Conservation (phyloP, 2,329 filamentous ascomycete genomes). For the Arthrinium phaeospermum region DNA sequence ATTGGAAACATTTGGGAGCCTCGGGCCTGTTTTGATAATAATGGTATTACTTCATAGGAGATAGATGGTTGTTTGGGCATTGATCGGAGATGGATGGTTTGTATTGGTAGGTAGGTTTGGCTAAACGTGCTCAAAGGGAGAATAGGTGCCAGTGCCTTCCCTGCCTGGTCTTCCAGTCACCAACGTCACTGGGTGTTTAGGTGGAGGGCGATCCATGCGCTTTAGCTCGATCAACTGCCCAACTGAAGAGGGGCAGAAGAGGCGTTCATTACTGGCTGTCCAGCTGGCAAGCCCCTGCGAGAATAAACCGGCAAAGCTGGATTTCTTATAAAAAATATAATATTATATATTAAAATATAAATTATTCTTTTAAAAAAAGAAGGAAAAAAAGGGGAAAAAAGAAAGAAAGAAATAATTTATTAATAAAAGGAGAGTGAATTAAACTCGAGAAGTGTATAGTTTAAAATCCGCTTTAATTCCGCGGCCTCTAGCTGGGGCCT, state of each 20-base stretch:
- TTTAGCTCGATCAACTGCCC: slow-evolving; percentile 13
- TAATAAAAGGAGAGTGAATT: too few relatives aligned
- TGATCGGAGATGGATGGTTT: neutral
- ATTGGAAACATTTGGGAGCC: neutral
- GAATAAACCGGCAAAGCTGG: too few relatives aligned
- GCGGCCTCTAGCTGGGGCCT: too few relatives aligned
- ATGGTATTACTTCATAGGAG: neutral
- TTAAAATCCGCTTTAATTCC: too few relatives aligned
- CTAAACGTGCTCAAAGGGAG: neutral
- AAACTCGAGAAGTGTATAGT: too few relatives aligned
- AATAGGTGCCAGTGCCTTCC: slow-evolving; percentile 18
- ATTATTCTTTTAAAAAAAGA: too few relatives aligned
- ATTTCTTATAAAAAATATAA: too few relatives aligned
- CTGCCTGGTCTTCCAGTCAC: neutral
- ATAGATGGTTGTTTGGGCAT: neutral
- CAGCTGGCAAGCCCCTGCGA: too few relatives aligned
- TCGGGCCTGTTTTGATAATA: neutral
- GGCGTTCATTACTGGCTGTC: neutral
- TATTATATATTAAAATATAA: too few relatives aligned
- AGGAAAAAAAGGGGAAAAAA: too few relatives aligned
- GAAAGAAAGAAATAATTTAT: too few relatives aligned
- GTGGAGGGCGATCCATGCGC: slow-evolving; percentile 17
- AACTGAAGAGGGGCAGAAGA: slow-evolving; percentile 10
- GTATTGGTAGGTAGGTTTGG: neutral
- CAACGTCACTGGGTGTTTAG: slow-evolving; percentile 15